phyloP scores from a whole-genome alignment of 768 basidiomycete genomes.

The Leccinellum albellum region DNA sequence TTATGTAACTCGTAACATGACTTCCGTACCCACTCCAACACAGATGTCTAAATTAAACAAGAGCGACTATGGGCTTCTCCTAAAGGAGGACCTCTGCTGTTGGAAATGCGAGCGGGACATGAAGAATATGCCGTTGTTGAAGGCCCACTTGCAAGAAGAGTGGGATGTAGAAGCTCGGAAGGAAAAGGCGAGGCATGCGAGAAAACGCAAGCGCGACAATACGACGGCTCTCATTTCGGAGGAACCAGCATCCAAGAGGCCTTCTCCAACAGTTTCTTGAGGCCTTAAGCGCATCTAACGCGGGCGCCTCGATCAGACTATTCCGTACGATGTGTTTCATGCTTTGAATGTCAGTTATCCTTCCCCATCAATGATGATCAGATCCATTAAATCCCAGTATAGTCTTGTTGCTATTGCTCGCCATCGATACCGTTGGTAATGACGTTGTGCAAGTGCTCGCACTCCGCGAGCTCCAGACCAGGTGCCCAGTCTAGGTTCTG shows the following conservation, averaged over 20 bases:
- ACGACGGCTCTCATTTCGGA: neutral
- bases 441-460: neutral
- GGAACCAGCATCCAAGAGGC: conserved; percentile 14
- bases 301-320: neutral
- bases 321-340: neutral
- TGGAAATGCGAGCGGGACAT: conserved; percentile 61
- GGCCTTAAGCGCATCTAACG: neutral
- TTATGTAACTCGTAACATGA: neutral
- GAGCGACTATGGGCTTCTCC: conserved; percentile 55
- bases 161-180: conserved; percentile 50
- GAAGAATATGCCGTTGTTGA: conserved; percentile 73
- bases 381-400: neutral
- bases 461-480: neutral
- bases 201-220: conserved; percentile 37
- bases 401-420: neutral
- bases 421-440: neutral
- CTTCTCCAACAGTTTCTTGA: conserved; percentile 8
- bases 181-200: conserved; percentile 39
- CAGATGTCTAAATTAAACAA: conserved; percentile 55
- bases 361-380: neutral
- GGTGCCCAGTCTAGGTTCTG: conserved; percentile 15
- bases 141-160: conserved; percentile 71
- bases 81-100: conserved; percentile 67
- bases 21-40: neutral
- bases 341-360: conserved; percentile 2